Base-by-base conservation (phyloP, 148 eudicot genomes). In the Heliosperma pusillum region DNA sequence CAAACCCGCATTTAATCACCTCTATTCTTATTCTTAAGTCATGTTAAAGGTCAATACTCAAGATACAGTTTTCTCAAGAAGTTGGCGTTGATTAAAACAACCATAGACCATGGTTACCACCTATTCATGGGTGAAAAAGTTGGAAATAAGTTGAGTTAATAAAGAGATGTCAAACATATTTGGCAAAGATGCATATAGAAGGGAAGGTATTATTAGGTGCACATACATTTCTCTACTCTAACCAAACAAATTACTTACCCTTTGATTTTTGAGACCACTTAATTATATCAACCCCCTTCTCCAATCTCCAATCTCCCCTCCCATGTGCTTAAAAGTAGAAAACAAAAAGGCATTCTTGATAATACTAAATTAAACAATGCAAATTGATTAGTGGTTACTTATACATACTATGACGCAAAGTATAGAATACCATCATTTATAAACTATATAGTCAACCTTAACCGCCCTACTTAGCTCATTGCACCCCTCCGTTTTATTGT, bases 341-440 rank as follows among this genome's bases (percentile, higher is more conserved):
- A 29, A 17, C 16, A 29, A 36, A 11, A 70, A 70, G 60, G 24
- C 24, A 5, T 1, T 20, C 10, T 2, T 19, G 10, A 19, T 19
- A 1, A 57, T 13, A 26, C 29, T 27, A 25, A 62, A n/a, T n/a
- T n/a, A n/a, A 24, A 24, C 26, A 62, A 12, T 7, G 6, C 52
- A 50, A 33, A 22, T 42, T 20, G 15, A 29, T 53, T 76, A 59
- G 9, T 42, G 55, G n/a, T 75, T 60, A 71, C 55, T 65, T 63
- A 64, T 63, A 57, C 60, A 64, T 63, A 57, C 60, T 53, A 65
- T 22, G 73, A 80, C 82, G 79, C 82, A 70, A 80, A 80, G 76
- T 80, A 80, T 75, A 60, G 9, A 26, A 36, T 68, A 58, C 73
- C 57, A 42, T 15, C 27, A 7, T 17, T 26, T 75, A 27, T 7